Evolutionary conservation across 148 eudicot genomes (phyloP), one percentile per base, ranked within the genome.

Genomic region (Fagopyrum homotropicum): DNA sequence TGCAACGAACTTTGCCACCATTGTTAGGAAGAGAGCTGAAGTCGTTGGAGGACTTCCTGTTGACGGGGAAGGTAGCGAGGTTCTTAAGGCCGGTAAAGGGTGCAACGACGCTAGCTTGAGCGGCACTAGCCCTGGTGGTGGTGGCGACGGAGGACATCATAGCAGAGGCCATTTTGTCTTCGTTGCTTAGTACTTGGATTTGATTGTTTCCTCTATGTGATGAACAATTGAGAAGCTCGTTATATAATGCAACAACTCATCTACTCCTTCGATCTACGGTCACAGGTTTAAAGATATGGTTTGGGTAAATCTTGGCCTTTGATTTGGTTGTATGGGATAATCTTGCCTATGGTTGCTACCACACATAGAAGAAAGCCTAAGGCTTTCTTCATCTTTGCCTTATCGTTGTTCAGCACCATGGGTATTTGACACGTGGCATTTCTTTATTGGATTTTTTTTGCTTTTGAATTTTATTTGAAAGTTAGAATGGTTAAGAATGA

Each of bases 61-160:
- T 81, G 35, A 75, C 81, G 8, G 91, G 86, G 81, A 82, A 88
- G 43, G 86, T 72, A 0, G 84, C 56, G 52, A 63, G 9, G 44
- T 84, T 82, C 85, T 84, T 88, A 77, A 84, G 84, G 7, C 91
- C 89, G 76, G 76, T 79, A 80, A 86, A 86, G 5, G 89, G 85
- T 6, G 89, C 89, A 2, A 84, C 84, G 82, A 80, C 81, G 83
- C 35, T 82, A 11, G 87, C 82, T 46, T 84, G 87, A 79, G 82
- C 86, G 11, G 81, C 77, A 55, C 76, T 50, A 59, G 76, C 47
- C 45, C 79, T 56, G 45, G 77, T 73, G 49, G 80, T 76, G 45
- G 85, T 57, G 48, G 81, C 75, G 11, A 86, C 72, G 45, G 80
- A 80, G 43, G 88, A 76, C 74, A 83, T 75, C 77, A 83, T 59